Conservation (phyloP, 805 yeast species). For the Kluyveromyces siamensis region DNA sequence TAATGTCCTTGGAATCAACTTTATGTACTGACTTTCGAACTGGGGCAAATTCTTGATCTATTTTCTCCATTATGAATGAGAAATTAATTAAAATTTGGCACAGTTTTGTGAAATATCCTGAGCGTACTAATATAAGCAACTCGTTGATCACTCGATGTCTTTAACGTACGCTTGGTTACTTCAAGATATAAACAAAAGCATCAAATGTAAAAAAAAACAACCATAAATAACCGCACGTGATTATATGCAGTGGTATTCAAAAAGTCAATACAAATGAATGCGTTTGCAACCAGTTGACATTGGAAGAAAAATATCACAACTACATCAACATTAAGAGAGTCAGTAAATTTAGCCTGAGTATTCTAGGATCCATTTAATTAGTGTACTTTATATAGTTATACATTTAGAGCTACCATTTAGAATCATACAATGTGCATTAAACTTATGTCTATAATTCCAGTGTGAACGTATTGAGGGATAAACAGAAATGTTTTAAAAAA, state of each 20-base stretch:
- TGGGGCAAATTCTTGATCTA: constrained; percentile 23
- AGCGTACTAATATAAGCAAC: no score
- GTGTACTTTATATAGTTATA: not conserved
- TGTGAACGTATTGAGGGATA: not conserved
- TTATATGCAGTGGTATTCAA: no score
- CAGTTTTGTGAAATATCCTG: not conserved
- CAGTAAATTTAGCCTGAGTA: not conserved
- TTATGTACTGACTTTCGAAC: constrained; percentile 17
- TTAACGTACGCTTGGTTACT: no score
- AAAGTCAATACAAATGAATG: no score
- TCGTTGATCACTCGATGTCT: no score
- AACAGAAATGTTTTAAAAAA: not conserved
- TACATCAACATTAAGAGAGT: not conserved
- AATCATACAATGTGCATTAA: not conserved
- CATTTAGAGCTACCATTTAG: not conserved
- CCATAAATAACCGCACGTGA: no score
- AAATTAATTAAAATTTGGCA: no score
- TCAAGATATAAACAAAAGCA: no score
- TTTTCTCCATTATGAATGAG: constrained; percentile 7
- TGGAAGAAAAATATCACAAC: no score
- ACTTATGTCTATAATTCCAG: not conserved
- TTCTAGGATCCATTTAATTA: not conserved
- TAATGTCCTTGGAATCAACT: constrained; percentile 16
- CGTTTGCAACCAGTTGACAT: no score
- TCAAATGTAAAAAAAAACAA: no score